phyloP scores from a whole-genome alignment of 768 basidiomycete species.

The Tricholoma matsutake region DNA sequence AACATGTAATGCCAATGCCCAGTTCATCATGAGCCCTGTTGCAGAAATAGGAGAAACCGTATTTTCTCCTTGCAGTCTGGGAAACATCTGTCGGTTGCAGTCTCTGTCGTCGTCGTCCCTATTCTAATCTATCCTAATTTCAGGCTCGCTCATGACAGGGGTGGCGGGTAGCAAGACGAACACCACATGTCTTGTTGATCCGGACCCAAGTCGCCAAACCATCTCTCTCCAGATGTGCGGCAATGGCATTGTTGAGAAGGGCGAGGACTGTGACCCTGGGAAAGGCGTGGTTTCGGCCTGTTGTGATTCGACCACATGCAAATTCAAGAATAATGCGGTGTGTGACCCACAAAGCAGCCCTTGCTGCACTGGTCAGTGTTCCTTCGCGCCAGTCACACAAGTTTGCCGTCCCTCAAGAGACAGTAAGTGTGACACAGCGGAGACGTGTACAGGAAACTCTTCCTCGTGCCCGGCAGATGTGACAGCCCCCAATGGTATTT shows the following conservation, averaged over 20 bases:
- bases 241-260: constrained; percentile 77
- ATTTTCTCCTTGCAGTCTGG: constrained; percentile 79
- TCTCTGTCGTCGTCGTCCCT: not conserved
- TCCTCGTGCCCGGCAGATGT: constrained; percentile 69
- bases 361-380: constrained; percentile 72
- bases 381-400: constrained; percentile 62
- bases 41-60: constrained; percentile 55
- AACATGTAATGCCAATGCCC: constrained; percentile 60
- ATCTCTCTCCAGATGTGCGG: constrained; percentile 75
- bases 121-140: not conserved
- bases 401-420: constrained; percentile 74
- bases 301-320: constrained; percentile 74
- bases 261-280: constrained; percentile 89
- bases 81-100: constrained; percentile 70
- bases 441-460: constrained; percentile 74
- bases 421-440: constrained; percentile 61
- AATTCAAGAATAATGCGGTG: constrained; percentile 64
- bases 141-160: constrained; percentile 66
- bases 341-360: constrained; percentile 77
- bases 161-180: constrained; percentile 42
- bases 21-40: constrained; percentile 87
- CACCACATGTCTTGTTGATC: constrained; percentile 66
- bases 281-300: constrained; percentile 55
- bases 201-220: constrained; percentile 40
- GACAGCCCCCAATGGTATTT: constrained; percentile 57